Conservation (phyloP, 1,284 basidiomycete genomes). For the Blastosporella zonata region DNA sequence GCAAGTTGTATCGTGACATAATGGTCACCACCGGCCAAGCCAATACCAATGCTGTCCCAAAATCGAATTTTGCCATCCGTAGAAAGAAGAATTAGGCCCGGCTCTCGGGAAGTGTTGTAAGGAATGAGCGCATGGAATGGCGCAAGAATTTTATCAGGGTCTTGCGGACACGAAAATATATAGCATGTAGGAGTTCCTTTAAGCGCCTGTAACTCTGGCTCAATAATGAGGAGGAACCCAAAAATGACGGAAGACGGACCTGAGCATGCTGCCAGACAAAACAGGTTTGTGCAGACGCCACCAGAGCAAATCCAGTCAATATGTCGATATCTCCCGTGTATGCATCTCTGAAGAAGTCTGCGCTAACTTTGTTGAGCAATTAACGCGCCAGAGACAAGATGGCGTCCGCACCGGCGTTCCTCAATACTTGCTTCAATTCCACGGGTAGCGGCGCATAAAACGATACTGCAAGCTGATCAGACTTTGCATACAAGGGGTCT, state of each 20-base stretch:
- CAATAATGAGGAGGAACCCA: background rate
- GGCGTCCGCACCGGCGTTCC: slow-evolving; percentile 54
- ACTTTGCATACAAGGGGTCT: slow-evolving; percentile 66
- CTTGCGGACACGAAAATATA: slow-evolving; percentile 69
- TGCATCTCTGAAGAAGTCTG: slow-evolving; percentile 66
- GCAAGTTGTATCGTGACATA: slow-evolving; percentile 53
- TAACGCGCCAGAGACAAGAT: slow-evolving; percentile 6
- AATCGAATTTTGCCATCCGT: slow-evolving; percentile 63
- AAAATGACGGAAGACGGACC: slow-evolving; percentile 36
- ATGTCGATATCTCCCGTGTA: slow-evolving; percentile 72
- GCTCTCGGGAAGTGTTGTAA: slow-evolving; percentile 65
- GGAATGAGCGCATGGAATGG: slow-evolving; percentile 72
- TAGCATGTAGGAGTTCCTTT: slow-evolving; percentile 75
- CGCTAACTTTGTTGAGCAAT: slow-evolving; percentile 3
- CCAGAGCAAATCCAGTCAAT: slow-evolving; percentile 67
- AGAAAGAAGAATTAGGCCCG: slow-evolving; percentile 72
- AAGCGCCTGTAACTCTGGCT: slow-evolving; percentile 39
- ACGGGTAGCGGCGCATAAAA: slow-evolving; percentile 69
- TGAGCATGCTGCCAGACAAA: slow-evolving; percentile 82
- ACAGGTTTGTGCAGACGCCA: slow-evolving; percentile 68
- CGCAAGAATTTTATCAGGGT: slow-evolving; percentile 39
- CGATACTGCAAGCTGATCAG: slow-evolving; percentile 64
- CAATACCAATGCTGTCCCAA: slow-evolving; percentile 79
- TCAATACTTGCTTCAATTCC: slow-evolving; percentile 70
- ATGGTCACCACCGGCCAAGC: slow-evolving; percentile 76